Base-by-base conservation (phyloP, 2,329 filamentous ascomycete species). In the Monosporascus sp. region DNA sequence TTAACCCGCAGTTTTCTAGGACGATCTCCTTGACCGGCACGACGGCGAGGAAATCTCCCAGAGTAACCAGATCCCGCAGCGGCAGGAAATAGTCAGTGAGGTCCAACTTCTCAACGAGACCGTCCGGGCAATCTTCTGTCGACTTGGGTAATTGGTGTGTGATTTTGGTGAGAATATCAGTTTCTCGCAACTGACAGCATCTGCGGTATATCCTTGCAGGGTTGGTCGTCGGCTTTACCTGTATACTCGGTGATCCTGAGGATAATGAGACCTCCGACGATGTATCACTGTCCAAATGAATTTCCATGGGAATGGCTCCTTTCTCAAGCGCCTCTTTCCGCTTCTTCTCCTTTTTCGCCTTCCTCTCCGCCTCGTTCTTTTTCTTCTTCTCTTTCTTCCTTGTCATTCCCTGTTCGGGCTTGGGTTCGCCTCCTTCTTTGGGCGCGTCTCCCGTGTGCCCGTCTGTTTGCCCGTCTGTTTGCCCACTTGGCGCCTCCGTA, bases 321-420 rank as follows among this genome's bases (percentile, higher is more conserved):
- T 94, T 96, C 54, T 90, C 90, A 66, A 96, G 89, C 24, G 92
- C 93, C 61, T 90, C 83, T 66, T 83, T 85, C 57, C 90, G 81
- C 67, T 90, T 93, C 71, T 90, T 90, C 71, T 97, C 92, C 68
- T 95, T 96, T 51, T 92, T 83, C 55, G 94, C 90, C 67, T 95
- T 96, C 43, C 92, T 81, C 70, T 97, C 93, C 55, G 93, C 91
- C 67, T 97, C 93, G 41, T 89, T 96, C 60, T 88, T 86, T 75
- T 96, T 96, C 74, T 97, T 97, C 77, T 96, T 97, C 66, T 97
- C 92, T 70, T 90, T 94, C 72, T 95, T 97, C 62, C 86, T 86
- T 7, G 77, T 84, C 1, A 72, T 75, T 35, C 71, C 81, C 66
- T 72, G 74, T 60, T 66, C 67, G 17, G 61, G 54, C 51, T 63